Conservation (phyloP, 2,329 filamentous ascomycete species). For the Penicillium sp. region DNA sequence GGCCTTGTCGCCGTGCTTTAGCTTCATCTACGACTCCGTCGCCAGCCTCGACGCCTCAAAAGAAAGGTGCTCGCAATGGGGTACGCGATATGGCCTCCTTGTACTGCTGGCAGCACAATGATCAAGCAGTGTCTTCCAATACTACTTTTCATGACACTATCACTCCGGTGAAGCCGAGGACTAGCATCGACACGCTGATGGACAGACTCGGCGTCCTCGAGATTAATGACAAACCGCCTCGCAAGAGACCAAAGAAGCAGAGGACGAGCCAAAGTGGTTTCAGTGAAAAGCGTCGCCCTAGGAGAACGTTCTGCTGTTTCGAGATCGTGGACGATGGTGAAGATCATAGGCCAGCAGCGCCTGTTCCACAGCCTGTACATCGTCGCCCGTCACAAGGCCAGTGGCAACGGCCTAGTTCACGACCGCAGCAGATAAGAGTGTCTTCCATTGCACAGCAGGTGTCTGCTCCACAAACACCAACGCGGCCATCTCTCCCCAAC, state of each 20-base stretch:
- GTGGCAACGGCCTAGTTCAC: constrained; percentile 10
- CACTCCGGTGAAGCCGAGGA: constrained; percentile 66
- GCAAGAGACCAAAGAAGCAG: constrained; percentile 14
- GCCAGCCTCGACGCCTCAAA: constrained; percentile 33
- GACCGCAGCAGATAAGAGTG: constrained; percentile 15
- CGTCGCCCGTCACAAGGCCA: constrained; percentile 15
- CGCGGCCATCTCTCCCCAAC: constrained; percentile 23
- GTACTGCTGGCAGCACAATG: constrained; percentile 96
- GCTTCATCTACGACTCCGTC: constrained; percentile 51
- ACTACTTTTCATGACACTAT: constrained; percentile 24
- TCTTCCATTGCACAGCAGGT: constrained; percentile 18
- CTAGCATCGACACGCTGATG: constrained; percentile 85
- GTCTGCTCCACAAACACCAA: constrained; percentile 18
- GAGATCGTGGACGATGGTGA: constrained; percentile 37
- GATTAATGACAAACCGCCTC: constrained; percentile 52
- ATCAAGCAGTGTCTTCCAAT: constrained; percentile 66
- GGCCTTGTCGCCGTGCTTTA: constrained; percentile 78
- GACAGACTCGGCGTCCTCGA: constrained; percentile 79
- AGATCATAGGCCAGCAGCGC: constrained; percentile 31
- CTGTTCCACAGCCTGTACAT: constrained; percentile 29
- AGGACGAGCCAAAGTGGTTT: constrained; percentile 19
- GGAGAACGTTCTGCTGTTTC: constrained; percentile 43
- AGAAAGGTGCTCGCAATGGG: constrained; percentile 31
- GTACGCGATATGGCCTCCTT: constrained; percentile 49
- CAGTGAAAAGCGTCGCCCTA: constrained; percentile 27